Percentiles rank a stretch among this genome's conserved stretches.
Evolutionary conservation across 768 basidiomycete species (phyloP).

Genomic region (Pleurotus pulmonarius): DNA sequence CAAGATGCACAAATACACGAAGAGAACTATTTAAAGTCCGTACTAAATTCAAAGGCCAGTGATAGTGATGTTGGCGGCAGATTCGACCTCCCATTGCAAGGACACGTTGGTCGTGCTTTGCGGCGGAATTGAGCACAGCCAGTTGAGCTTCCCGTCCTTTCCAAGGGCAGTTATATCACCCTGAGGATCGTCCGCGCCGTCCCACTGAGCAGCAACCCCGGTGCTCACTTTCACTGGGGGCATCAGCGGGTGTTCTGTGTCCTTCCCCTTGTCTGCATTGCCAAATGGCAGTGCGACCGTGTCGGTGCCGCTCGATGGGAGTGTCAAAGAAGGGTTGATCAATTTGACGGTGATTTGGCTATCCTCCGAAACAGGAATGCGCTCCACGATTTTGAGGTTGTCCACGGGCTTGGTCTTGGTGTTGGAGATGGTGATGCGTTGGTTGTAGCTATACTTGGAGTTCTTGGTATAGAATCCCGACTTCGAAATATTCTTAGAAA

Average conservation of each 20-base stretch:
- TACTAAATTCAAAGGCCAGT: neutral
- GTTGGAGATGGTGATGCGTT: conserved; percentile 36
- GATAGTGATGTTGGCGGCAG: conserved; percentile 1
- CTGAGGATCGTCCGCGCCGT: conserved; percentile 28
- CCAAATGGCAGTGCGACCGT: neutral
- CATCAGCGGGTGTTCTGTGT: conserved; percentile 11
- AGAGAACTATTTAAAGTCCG: too few relatives aligned
- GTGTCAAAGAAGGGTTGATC: conserved; percentile 23
- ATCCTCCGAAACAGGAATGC: conserved; percentile 33
- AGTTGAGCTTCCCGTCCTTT: conserved; percentile 30
- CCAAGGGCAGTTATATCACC: conserved; percentile 15
- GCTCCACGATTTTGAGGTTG: conserved; percentile 33
- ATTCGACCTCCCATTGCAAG: conserved; percentile 10
- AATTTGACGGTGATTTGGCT: conserved; percentile 39
- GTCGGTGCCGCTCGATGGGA: conserved; percentile 13
- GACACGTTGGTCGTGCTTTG: conserved; percentile 25
- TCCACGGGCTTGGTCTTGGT: conserved; percentile 26
- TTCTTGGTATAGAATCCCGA: conserved; percentile 32
- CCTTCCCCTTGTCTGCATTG: conserved; percentile 3
- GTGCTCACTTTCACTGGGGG: conserved; percentile 20
- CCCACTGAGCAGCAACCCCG: conserved; percentile 34
- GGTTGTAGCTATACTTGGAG: conserved; percentile 25
- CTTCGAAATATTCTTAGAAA: conserved; percentile 27
- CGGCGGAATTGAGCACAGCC: conserved; percentile 25
- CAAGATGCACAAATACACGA: too few relatives aligned